Base-by-base conservation (phyloP, 1,284 basidiomycete genomes). In the Irpex lacteus region DNA sequence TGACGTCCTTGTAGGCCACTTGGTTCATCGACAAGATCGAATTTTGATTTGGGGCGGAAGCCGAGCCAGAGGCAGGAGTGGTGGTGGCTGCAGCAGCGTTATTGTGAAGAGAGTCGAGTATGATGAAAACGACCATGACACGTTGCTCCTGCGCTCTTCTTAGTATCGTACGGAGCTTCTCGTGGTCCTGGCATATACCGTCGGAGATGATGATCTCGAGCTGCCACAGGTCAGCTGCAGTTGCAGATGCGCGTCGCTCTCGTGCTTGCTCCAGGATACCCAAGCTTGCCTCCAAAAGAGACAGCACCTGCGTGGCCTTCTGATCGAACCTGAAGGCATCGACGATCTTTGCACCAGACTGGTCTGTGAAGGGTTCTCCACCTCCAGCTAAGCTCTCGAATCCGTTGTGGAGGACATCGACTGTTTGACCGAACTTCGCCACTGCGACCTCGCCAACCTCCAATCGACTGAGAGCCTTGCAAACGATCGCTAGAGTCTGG, bases 171-270 rank as follows among this genome's bases (percentile, higher is more conserved):
- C 91, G 87, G 58, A 99, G 81, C 69, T 84, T 82, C 56, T 95
- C 93, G 75, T 98, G 96, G 74, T 98, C 95, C 76, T 98, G 95
- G 75, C 96, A 98, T 68, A 98, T 94, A 37, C 98, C 98, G 74
- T 99, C 98, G 18, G 96, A 98, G 68, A 99, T 95, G 82, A 99
- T 98, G 78, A 99, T 96, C 77, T 98, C 88, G 61, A 99, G 84
- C 75, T 99, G 98, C 98, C 98, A 99, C 26, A 99, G 82, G 68
- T 98, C 96, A 1, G 87, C 84, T 2, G 87, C 84, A 6, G 85
- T 78, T 19, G 87, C 88, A 38, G 80, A 80, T 13, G 82, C 77
- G 38, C 87, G 84, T 60, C 83, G 82, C 71, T 92, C 91, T 54
- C 94, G 80, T 36, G 95, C 91, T 37, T 82, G 82, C 69, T 91